Evolutionary conservation across 139 green algal genomes (phyloP).

Genomic region (Marvania coccoides): DNA sequence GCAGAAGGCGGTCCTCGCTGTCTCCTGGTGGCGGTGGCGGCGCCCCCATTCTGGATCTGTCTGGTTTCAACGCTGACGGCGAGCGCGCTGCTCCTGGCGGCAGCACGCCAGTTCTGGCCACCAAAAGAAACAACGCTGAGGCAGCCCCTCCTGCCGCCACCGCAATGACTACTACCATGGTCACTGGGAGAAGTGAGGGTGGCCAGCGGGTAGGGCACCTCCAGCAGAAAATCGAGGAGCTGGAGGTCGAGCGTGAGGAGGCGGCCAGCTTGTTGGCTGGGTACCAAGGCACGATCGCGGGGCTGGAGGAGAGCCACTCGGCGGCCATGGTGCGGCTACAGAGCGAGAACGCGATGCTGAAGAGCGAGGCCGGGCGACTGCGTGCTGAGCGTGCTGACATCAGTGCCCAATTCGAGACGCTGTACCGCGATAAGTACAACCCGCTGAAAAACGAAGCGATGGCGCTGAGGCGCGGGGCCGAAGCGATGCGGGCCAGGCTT

Average conservation of each 20-base stretch:
- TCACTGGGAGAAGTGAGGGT: too few relatives aligned
- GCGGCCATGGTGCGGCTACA: constrained; percentile 1
- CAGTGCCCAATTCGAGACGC: constrained; percentile 7
- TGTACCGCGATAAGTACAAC: constrained; percentile 29
- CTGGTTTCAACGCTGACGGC: constrained; percentile 5
- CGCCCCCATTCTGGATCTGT: background rate
- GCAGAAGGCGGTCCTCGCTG: background rate
- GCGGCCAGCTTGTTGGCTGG: constrained; percentile 8
- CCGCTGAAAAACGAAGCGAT: constrained; percentile 16
- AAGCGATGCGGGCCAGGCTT: background rate
- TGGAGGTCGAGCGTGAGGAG: constrained; percentile 10
- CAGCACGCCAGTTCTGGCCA: background rate
- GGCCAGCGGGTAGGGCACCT: background rate
- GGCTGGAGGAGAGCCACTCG: constrained; percentile 24
- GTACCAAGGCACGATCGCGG: constrained; percentile 19
- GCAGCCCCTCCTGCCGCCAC: background rate
- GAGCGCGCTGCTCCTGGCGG: background rate
- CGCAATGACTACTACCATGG: background rate
- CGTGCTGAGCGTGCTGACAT: background rate
- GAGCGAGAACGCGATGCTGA: constrained; percentile 7
- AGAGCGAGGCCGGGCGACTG: constrained; percentile 15
- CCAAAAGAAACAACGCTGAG: background rate
- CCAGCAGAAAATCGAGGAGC: background rate
- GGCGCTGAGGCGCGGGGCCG: background rate
- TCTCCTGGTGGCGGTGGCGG: background rate